Percentiles rank a stretch among this genome's conserved stretches.
These are phyloP conservation scores for Phaseolus coccineus DNA, from an alignment of 331 rosid species.

Conservation along the genomic window DNA sequence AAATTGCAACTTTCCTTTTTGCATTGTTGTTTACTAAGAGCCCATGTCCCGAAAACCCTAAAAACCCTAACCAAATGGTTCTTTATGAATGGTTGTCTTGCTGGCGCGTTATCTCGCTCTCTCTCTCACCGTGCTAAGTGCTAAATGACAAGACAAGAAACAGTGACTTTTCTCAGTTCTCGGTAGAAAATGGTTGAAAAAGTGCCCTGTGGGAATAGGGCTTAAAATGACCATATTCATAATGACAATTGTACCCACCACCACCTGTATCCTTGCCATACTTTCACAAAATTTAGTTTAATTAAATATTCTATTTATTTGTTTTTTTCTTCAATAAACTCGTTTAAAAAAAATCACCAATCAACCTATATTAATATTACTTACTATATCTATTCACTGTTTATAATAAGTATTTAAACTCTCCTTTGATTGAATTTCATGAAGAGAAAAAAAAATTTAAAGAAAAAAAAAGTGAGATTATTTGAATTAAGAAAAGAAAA, in stretches of 20 bases:
- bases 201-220: constrained; percentile 45
- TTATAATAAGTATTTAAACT: no score
- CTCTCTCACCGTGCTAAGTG: constrained; percentile 51
- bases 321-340: no score
- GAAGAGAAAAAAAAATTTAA: no score
- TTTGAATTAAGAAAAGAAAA: no score
- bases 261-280: background rate
- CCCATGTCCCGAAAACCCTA: constrained; percentile 70
- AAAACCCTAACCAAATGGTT: constrained; percentile 60
- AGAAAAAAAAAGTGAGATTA: no score
- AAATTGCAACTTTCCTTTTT: constrained; percentile 6
- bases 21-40: constrained; percentile 50
- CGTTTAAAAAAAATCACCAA: no score
- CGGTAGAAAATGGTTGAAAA: constrained; percentile 54
- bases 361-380: no score
- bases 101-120: constrained; percentile 45
- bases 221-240: background rate
- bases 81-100: constrained; percentile 50
- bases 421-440: no score
- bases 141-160: constrained; percentile 80
- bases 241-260: constrained; percentile 35
- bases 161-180: constrained; percentile 72
- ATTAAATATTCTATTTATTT: background rate
- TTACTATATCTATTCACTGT: no score
- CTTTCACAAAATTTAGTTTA: no score